Base-by-base conservation (phyloP, 2,329 filamentous ascomycete genomes). In the Chaetomium sp. region DNA sequence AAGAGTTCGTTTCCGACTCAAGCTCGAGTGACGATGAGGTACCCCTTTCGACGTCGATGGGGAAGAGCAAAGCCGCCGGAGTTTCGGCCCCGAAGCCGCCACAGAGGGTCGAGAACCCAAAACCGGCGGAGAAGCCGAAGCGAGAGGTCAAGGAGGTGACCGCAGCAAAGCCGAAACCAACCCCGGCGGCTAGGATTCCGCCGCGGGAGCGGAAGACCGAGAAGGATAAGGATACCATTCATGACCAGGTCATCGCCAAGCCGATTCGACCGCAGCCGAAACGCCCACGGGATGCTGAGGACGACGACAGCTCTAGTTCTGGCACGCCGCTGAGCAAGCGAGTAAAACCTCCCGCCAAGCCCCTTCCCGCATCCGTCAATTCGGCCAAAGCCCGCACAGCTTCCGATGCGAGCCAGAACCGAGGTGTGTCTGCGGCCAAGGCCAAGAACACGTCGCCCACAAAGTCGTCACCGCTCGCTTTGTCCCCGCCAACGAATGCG, bases 391-490 rank as follows among this genome's bases (percentile, higher is more conserved):
- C 76, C 50, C 76, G 76, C 14, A 68, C 73, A 8, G 9, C 53
- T 41, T 76, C 78, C 0, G 77, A 82, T 50, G 71, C 71, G 33
- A 78, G 74, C 60, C 75, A 77, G 56, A 74, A 73, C 56, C 76
- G 77, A 14, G 74, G 53, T 1, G 42, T 46, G 1, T 43, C 58
- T 1, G 33, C 46, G 10, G 59, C 59, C 41, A 61, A 61, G 6
- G 61, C 64, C 43, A 71, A 71, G 19, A 66, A 63, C 33, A 72
- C 72, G 1, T 74, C 76, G 5, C 70, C 68, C 7, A 64, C 70
- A 50, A 86, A 86, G 66, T 85, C 83, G 2, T 86, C 83, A 8
- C 83, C 82, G 4, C 71, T 86, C 14, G 82, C 82, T n/a, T 82
- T 81, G 1, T 85, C 82, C 6, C 81, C 82, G 10, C 82, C 82